Conservation (phyloP, 2,329 filamentous ascomycete species). For the Dryadomyces quercus-mongolicae region DNA sequence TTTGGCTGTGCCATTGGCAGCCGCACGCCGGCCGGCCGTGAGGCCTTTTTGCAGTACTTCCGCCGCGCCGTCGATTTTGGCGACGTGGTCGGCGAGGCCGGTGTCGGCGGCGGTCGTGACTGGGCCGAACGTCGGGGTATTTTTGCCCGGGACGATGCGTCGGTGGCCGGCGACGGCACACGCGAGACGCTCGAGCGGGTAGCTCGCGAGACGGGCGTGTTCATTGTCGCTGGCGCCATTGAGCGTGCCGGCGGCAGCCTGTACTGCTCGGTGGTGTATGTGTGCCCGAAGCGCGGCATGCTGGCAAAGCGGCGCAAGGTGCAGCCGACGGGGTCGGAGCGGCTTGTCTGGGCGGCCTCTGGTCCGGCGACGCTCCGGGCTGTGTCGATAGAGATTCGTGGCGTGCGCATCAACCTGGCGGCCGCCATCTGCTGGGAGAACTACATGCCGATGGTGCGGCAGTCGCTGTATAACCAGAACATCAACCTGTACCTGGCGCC, state of each 20-base stretch:
- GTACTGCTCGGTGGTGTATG: conserved; percentile 74
- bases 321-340: conserved; percentile 78
- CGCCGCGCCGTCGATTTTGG: conserved; percentile 69
- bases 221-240: conserved; percentile 68
- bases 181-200: conserved; percentile 68
- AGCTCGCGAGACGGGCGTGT: conserved; percentile 65
- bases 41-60: conserved; percentile 76
- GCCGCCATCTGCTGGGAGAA: conserved; percentile 95
- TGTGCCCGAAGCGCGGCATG: conserved; percentile 60
- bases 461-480: conserved; percentile 78
- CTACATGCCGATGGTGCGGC: conserved; percentile 83
- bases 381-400: conserved; percentile 66
- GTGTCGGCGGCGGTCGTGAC: conserved; percentile 55
- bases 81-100: conserved; percentile 49
- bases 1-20: conserved; percentile 68
- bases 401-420: conserved; percentile 67
- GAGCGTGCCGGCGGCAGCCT: conserved; percentile 72
- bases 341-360: conserved; percentile 82
- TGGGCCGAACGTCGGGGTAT: conserved; percentile 41
- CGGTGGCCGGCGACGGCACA: conserved; percentile 43
- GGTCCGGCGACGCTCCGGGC: conserved; percentile 67
- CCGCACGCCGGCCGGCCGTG: conserved; percentile 56
- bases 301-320: conserved; percentile 85
- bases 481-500: conserved; percentile 86
- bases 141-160: conserved; percentile 21